A percentile compares a stretch with the other conserved stretches of the same genome.
Evolutionary conservation across 2,329 filamentous ascomycete species (phyloP).

Genomic region (Phaeoacremonium minimum): DNA sequence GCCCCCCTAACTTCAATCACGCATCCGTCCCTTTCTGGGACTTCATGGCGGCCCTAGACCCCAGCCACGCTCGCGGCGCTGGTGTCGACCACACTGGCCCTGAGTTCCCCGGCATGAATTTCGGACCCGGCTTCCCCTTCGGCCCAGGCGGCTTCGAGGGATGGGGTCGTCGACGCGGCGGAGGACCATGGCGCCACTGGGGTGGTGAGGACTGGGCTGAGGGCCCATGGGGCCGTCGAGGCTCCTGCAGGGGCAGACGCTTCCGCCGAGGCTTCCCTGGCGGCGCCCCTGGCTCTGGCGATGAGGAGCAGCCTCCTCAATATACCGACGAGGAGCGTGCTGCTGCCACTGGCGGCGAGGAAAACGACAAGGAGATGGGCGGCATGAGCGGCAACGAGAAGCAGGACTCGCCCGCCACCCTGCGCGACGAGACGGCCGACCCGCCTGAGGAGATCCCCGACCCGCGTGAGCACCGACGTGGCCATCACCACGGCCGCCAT

Average conservation of each 20-base stretch:
- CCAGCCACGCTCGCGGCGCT: conserved; percentile 22
- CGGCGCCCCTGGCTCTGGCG: conserved; percentile 7
- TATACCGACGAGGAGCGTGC: conserved; percentile 8
- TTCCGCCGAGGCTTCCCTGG: conserved; percentile 8
- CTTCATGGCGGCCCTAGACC: conserved; percentile 28
- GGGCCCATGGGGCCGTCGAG: conserved; percentile 4
- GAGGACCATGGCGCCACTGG: conserved; percentile 4
- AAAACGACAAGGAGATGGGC: conserved; percentile 11
- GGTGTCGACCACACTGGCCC: conserved; percentile 30
- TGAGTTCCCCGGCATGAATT: conserved; percentile 7
- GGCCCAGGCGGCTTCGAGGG: conserved; percentile 10
- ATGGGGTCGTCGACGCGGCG: conserved; percentile 7
- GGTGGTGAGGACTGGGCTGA: conserved; percentile 6
- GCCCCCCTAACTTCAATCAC: conserved; percentile 1
- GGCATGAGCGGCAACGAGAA: conserved; percentile 21
- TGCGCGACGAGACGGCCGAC: conserved; percentile 22
- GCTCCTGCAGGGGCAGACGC: conserved; percentile 7
- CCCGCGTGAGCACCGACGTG: background rate
- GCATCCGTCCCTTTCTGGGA: conserved; percentile 18
- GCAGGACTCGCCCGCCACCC: conserved; percentile 27
- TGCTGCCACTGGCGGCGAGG: conserved; percentile 6
- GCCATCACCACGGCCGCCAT: conserved; percentile 5
- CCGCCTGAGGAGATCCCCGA: conserved; percentile 15
- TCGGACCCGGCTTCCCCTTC: conserved; percentile 9
- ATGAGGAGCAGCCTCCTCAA: background rate